Evolutionary conservation across 169 alveolate genomes (phyloP), one percentile per base, ranked within the genome.

Genomic region (Plasmodium billcollinsi): DNA sequence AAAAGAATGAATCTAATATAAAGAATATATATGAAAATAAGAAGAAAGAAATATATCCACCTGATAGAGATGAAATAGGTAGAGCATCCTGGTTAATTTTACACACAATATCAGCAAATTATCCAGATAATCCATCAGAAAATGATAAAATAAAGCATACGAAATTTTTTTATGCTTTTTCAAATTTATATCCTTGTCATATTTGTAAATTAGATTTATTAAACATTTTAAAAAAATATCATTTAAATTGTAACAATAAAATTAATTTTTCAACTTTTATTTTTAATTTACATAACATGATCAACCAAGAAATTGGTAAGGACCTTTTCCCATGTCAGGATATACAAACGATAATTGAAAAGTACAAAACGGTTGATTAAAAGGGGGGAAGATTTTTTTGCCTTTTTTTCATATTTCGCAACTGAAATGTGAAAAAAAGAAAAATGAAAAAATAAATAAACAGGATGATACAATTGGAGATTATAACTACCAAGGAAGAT

Each of bases 71-170:
- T 29, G 96, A 96, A 63, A 89, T 96, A 58, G 97, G 97, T 14
- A 63, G 96, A 18, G 97, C 97, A 50, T 93, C 96, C 0, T 96
- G 97, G 97, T 63, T 93, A 69, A 74, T 92, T 58, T 73, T 96
- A 76, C 97, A 96, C 49, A 74, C 97, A n/a, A 78, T 93, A 56
- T 94, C 97, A 0, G 95, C 97, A 1, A 74, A 93, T n/a, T 95
- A 91, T 62, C 97, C 97, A 0, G 88, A 88, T 20, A 20, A 75
- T 2, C 97, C 97, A 49, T 96, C 95, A 63, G 73, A 71, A 59
- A 71, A 88, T 14, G 96, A 92, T 39, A 66, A 69, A 56, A 80
- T 88, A 67, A 71, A 72, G 61, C 89, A 80, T 47, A 65, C 74
- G 18, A 83, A 91, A 20, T 96, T 94, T 92, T 74, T 96, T 58